These are phyloP conservation scores for Tylopilus subfusipes DNA, from an alignment of 768 basidiomycete genomes.

Conservation along the genomic window DNA sequence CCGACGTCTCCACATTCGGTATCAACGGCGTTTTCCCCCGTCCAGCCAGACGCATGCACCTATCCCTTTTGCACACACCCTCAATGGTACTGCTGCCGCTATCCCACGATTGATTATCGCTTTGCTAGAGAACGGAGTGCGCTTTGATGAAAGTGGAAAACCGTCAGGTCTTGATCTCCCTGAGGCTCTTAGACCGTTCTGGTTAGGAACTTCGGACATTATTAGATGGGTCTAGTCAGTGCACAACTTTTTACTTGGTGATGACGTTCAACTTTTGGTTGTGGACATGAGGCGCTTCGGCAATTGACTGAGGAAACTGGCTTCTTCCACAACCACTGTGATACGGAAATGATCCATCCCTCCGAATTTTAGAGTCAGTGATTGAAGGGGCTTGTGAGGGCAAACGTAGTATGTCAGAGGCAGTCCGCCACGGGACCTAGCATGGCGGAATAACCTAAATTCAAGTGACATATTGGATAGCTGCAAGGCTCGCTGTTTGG, in stretches of 20 bases:
- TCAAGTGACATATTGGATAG: too few species aligned
- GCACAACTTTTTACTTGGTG: not conserved
- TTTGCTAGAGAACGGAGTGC: constrained; percentile 86
- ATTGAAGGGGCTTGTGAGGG: too few species aligned
- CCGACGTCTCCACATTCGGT: constrained; percentile 84
- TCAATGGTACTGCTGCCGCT: constrained; percentile 96
- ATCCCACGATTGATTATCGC: constrained; percentile 90
- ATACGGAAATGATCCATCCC: not conserved
- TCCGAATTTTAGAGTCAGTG: too few species aligned
- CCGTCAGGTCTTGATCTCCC: constrained; percentile 66
- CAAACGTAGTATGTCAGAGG: too few species aligned
- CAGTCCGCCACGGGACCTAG: too few species aligned
- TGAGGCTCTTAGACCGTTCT: constrained; percentile 59
- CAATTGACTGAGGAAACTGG: not conserved
- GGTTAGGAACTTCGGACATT: constrained; percentile 49
- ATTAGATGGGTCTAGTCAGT: constrained; percentile 43
- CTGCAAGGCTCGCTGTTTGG: not conserved
- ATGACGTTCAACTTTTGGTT: not conserved
- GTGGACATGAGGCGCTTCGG: too few species aligned
- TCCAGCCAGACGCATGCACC: constrained; percentile 15
- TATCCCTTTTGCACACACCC: constrained; percentile 79
- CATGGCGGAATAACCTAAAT: too few species aligned
- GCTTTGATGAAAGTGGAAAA: constrained; percentile 54
- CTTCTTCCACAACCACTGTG: not conserved
- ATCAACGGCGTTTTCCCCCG: constrained; percentile 35